These are phyloP conservation scores for Castanea mollissima DNA, from an alignment of 306 rosid species.

Conservation along the genomic window DNA sequence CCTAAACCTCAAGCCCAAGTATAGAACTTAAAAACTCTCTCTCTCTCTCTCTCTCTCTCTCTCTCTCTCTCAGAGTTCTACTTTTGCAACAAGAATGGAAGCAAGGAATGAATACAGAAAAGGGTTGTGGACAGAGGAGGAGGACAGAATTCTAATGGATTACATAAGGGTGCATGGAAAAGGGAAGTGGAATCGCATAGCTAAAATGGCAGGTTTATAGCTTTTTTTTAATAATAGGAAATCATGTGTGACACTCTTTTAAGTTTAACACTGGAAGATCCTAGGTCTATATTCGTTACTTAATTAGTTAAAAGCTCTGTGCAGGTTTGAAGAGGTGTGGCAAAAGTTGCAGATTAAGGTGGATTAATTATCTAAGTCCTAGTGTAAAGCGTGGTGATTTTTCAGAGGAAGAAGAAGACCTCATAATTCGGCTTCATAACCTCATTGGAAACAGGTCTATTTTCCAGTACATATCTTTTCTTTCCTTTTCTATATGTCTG, in stretches of 20 bases:
- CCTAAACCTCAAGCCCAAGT: background rate
- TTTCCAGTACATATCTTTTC: background rate
- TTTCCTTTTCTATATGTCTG: background rate
- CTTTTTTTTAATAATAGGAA: background rate
- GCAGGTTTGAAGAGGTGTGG: slow-evolving; percentile 61
- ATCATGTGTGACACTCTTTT: too few species aligned
- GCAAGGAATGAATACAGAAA: slow-evolving; percentile 35
- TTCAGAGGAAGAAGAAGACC: slow-evolving; percentile 60
- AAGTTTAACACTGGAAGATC: too few species aligned
- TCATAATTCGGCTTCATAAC: slow-evolving; percentile 60
- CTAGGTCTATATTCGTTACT: background rate
- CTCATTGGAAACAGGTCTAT: slow-evolving; percentile 60
- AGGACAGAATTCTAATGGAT: slow-evolving; percentile 46
- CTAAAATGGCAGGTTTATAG: slow-evolving; percentile 38
- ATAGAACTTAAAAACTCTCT: background rate
- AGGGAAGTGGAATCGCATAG: slow-evolving; percentile 63
- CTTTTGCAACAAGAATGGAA: slow-evolving; percentile 23
- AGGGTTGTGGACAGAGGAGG: slow-evolving; percentile 55
- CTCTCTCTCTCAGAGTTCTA: background rate
- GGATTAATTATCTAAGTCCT: slow-evolving; percentile 64
- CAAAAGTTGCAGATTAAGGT: slow-evolving; percentile 63
- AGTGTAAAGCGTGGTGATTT: slow-evolving; percentile 51
- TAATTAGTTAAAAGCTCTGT: background rate
- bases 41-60: background rate
- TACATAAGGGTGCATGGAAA: slow-evolving; percentile 42